Evolutionary conservation across 331 rosid species (phyloP).

Genomic region (Cucumis variabilis): DNA sequence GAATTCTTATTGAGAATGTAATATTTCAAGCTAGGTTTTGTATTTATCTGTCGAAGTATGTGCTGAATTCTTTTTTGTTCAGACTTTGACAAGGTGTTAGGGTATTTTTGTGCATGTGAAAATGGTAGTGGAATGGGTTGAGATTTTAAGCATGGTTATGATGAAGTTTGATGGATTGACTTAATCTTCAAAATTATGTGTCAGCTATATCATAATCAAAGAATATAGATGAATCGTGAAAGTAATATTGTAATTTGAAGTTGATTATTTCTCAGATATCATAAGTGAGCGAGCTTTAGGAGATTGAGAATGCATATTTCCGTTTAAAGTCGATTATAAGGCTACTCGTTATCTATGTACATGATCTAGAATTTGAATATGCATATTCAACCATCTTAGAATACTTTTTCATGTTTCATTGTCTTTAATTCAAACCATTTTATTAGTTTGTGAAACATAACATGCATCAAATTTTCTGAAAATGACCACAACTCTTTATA

Average conservation of each 20-base stretch:
- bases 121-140: no score
- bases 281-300: background rate
- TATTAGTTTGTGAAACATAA: no score
- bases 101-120: no score
- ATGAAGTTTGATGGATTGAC: no score
- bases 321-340: background rate
- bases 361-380: background rate
- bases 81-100: background rate
- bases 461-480: no score
- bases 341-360: background rate
- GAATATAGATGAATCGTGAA: no score
- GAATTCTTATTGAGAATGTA: constrained; percentile 80
- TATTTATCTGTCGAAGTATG: background rate
- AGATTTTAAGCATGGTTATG: no score
- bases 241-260: no score
- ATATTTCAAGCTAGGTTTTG: background rate
- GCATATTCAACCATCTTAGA: background rate
- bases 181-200: no score
- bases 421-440: background rate
- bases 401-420: background rate
- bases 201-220: no score
- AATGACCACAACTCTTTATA: no score
- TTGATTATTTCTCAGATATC: background rate
- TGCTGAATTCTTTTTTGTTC: background rate
- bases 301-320: background rate